phyloP scores from a whole-genome alignment of 768 basidiomycete genomes.

The Crepidotus variabilis region DNA sequence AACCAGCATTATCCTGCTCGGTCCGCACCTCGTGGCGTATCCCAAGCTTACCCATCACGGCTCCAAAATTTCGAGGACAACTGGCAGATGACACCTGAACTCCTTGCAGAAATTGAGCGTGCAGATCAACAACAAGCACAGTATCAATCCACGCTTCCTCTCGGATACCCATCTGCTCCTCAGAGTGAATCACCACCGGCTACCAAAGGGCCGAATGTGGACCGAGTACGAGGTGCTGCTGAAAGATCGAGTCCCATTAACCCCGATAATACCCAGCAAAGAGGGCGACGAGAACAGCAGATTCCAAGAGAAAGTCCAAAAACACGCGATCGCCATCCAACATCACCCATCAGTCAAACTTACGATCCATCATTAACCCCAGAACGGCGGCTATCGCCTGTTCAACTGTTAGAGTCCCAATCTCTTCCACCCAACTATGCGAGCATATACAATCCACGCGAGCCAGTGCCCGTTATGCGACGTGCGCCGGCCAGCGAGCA shows the following conservation, averaged over 20 bases:
- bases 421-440: slow-evolving; percentile 35
- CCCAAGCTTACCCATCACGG: slow-evolving; percentile 53
- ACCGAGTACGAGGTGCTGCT: slow-evolving; percentile 45
- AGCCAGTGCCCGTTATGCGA: slow-evolving; percentile 33
- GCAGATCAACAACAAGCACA: slow-evolving; percentile 63
- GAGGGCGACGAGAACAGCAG: slow-evolving; percentile 35
- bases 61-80: slow-evolving; percentile 52
- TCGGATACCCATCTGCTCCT: slow-evolving; percentile 24
- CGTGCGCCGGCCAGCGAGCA: slow-evolving; percentile 23
- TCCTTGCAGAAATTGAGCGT: slow-evolving; percentile 69
- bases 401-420: slow-evolving; percentile 47
- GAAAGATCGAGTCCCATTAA: slow-evolving; percentile 59
- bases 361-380: slow-evolving; percentile 35
- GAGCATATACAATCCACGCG: slow-evolving; percentile 44
- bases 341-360: slow-evolving; percentile 30
- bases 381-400: slow-evolving; percentile 47
- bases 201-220: slow-evolving; percentile 49
- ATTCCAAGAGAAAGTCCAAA: slow-evolving; percentile 46
- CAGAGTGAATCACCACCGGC: slow-evolving; percentile 38
- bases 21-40: slow-evolving; percentile 52
- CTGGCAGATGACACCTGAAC: slow-evolving; percentile 67
- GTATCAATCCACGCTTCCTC: slow-evolving; percentile 33
- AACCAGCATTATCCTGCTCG: slow-evolving; percentile 54
- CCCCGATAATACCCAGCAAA: slow-evolving; percentile 34
- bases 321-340: slow-evolving; percentile 39